These are phyloP conservation scores for Debaryomyces fabryi DNA, from an alignment of 1,139 yeast species.

Conservation along the genomic window DNA sequence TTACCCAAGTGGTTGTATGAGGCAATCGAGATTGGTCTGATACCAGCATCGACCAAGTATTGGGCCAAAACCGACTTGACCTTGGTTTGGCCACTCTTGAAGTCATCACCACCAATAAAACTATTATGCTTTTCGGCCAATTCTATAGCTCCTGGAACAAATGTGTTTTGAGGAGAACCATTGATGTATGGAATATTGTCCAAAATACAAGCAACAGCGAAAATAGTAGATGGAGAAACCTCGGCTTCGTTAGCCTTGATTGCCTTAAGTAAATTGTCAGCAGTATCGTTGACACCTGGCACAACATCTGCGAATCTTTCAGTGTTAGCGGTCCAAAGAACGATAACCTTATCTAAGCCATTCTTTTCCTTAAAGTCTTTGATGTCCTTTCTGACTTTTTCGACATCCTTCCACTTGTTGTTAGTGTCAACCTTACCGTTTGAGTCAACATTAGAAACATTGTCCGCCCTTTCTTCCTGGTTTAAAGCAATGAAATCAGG, in stretches of 20 bases:
- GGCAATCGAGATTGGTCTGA: constrained; percentile 90
- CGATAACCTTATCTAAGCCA: constrained; percentile 80
- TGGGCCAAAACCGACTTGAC: constrained; percentile 94
- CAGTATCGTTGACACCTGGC: constrained; percentile 84
- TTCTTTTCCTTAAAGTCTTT: constrained; percentile 74
- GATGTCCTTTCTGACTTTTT: constrained; percentile 82
- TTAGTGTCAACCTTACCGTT: constrained; percentile 54
- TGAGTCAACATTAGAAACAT: constrained; percentile 63
- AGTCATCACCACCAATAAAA: constrained; percentile 96
- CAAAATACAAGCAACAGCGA: constrained; percentile 90
- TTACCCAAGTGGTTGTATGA: constrained; percentile 96
- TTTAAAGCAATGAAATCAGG: constrained; percentile 97
- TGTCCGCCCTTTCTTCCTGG: constrained; percentile 90
- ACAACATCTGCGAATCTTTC: constrained; percentile 86
- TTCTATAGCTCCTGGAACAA: constrained; percentile 92
- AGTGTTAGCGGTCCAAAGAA: constrained; percentile 96
- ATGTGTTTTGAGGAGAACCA: constrained; percentile 97
- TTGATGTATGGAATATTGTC: constrained; percentile 89
- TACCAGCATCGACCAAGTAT: constrained; percentile 96
- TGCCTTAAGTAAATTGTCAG: constrained; percentile 73
- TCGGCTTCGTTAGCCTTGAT: constrained; percentile 81
- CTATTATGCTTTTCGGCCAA: constrained; percentile 77
- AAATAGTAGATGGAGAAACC: constrained; percentile 87
- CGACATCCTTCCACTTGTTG: constrained; percentile 89
- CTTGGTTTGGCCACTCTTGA: constrained; percentile 96